Conservation (phyloP, 176 grass and related monocot genomes). For the Zoysia japonica region DNA sequence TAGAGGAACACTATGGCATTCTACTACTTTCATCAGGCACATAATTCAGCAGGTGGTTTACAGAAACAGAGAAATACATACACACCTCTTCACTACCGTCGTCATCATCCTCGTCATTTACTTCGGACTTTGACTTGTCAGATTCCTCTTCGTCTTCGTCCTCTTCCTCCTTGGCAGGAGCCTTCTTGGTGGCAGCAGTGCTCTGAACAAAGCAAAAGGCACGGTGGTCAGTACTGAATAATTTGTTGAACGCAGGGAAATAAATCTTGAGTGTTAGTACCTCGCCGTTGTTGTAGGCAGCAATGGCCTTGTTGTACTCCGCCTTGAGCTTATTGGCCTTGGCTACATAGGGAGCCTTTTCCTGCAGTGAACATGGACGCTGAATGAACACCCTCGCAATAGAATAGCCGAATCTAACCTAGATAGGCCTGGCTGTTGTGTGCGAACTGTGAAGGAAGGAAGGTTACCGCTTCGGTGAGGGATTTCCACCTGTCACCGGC, state of each 20-base stretch:
- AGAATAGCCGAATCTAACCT: background rate
- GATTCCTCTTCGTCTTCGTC: constrained; percentile 86
- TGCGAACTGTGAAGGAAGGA: too few species aligned
- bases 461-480: constrained; percentile 65
- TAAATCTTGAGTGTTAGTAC: background rate
- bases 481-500: constrained; percentile 96
- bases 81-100: constrained; percentile 85
- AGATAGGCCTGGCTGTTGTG: background rate
- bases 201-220: constrained; percentile 17
- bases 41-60: background rate
- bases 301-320: constrained; percentile 72
- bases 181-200: constrained; percentile 38
- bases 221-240: background rate
- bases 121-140: constrained; percentile 94
- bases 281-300: constrained; percentile 75
- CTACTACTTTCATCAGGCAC: background rate
- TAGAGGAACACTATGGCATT: too few species aligned
- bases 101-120: constrained; percentile 81
- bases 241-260: background rate
- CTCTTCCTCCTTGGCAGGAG: constrained; percentile 58
- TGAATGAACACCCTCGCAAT: background rate
- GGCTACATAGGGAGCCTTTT: constrained; percentile 77
- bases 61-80: background rate
- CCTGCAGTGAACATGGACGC: constrained; percentile 33
- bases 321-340: constrained; percentile 75